Conservation (phyloP, 768 basidiomycete genomes). For the Epithele typhae region DNA sequence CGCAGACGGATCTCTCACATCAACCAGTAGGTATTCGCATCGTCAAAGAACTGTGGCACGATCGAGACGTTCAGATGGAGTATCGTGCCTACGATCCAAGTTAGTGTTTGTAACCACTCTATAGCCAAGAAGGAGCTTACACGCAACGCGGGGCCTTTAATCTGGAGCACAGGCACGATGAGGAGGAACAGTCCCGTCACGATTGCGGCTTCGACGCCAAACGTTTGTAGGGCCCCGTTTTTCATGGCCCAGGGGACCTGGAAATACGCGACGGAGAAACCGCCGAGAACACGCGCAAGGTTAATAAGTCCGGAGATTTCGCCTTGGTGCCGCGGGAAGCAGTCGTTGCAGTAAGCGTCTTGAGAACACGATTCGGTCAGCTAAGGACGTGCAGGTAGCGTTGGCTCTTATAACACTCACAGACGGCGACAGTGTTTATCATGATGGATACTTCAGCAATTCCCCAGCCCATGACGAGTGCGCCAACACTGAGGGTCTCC, state of each 20-base stretch:
- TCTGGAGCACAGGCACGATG: constrained; percentile 47
- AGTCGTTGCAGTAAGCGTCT: constrained; percentile 48
- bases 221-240: constrained; percentile 56
- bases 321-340: constrained; percentile 45
- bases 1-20: too few relatives aligned
- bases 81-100: neutral
- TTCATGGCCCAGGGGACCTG: constrained; percentile 62
- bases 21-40: too few relatives aligned
- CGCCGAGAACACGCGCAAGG: constrained; percentile 49
- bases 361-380: constrained; percentile 18
- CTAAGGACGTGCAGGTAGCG: neutral
- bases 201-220: constrained; percentile 61
- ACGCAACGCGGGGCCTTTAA: constrained; percentile 42
- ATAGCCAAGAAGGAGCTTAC: constrained; percentile 31
- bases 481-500: constrained; percentile 47
- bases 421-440: constrained; percentile 61
- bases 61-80: too few relatives aligned
- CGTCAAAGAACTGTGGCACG: too few relatives aligned
- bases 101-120: too few relatives aligned
- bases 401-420: constrained; percentile 30
- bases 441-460: constrained; percentile 53
- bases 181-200: constrained; percentile 48
- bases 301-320: constrained; percentile 63
- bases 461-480: constrained; percentile 65
- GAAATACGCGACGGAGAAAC: constrained; percentile 63